Base-by-base conservation (phyloP, 1,284 basidiomycete species). In the Sporisorium iseilematis-ciliati region DNA sequence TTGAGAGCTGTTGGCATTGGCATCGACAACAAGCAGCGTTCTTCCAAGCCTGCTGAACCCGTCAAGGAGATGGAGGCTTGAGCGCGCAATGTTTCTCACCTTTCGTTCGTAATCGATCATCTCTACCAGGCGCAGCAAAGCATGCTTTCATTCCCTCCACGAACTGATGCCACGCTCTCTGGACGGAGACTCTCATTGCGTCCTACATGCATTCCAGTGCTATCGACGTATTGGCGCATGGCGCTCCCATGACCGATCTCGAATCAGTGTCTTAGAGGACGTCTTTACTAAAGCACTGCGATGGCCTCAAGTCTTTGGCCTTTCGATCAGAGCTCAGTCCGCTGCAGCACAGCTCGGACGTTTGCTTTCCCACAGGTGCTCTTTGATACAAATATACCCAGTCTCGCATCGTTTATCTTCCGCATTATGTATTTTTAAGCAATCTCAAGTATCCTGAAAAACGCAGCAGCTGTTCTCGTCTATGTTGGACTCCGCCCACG, bases 11-110 rank as follows among this genome's bases (percentile, higher is more conserved):
- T 71, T 14, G 84, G 82, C 16, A 71, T 85, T 7, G 83, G 82
- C 11, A 67, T 82, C 46, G 83, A 85, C 62, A 81, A 82, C 63
- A 66, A 58, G 49, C 82, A 83, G 67, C 72, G 83, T 2, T 29
- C 60, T 21, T 35, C 53, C 20, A 65, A 72, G 57, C 23, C 59
- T 7, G 49, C 58, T 3, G 67, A 66, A 40, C 49, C 63, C 7
- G 49, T 53, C 21, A 20, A 69, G 49, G 54, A 65, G 51, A 48
- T 61, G 64, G 62, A 46, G 20, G 38, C 65, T 26, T 65, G 45
- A 73, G 48, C 57, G 48, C 10, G 11, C 45, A 31, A 4, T 18
- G 7, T 14, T 38, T 38, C 25, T 7, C 29, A 18, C 12, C 26
- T 46, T 25, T 18, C 5, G 7, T 29, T 29, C 46, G 10, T 10